Percentiles rank a stretch among this genome's conserved stretches.
Evolutionary conservation across 768 basidiomycete genomes (phyloP).

Genomic region (Grammothele lineata): DNA sequence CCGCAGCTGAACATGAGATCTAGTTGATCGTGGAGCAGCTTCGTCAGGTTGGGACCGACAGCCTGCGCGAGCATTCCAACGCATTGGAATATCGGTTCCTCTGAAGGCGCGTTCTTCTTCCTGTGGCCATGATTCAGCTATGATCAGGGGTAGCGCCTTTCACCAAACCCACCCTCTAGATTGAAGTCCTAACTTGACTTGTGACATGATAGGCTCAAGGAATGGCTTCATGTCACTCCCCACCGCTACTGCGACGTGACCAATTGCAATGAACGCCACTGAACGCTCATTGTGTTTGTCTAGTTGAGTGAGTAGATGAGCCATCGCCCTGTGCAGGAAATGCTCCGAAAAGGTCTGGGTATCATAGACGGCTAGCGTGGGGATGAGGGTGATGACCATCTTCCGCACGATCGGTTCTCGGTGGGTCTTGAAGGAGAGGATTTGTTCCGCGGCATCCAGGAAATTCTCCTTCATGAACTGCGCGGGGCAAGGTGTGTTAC

Average conservation of each 20-base stretch:
- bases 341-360: conserved; percentile 88
- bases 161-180: conserved; percentile 65
- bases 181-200: conserved; percentile 87
- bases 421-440: conserved; percentile 83
- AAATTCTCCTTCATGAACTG: conserved; percentile 90
- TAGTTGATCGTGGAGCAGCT: conserved; percentile 92
- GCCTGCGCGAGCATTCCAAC: conserved; percentile 93
- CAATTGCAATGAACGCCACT: conserved; percentile 94
- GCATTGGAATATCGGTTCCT: conserved; percentile 97
- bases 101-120: conserved; percentile 87
- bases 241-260: conserved; percentile 88
- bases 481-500: no score
- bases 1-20: conserved; percentile 96
- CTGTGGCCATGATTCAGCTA: conserved; percentile 29
- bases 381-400: conserved; percentile 94
- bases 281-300: conserved; percentile 87
- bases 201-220: conserved; percentile 83
- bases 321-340: conserved; percentile 93
- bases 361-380: conserved; percentile 91
- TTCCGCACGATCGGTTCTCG: conserved; percentile 85
- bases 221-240: conserved; percentile 95
- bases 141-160: background rate
- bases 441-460: conserved; percentile 82
- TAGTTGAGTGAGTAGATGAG: conserved; percentile 80
- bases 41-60: conserved; percentile 94